Evolutionary conservation across 768 basidiomycete species (phyloP), one percentile per base, ranked within the genome.

Genomic region (Strobilomyces dryophilus): DNA sequence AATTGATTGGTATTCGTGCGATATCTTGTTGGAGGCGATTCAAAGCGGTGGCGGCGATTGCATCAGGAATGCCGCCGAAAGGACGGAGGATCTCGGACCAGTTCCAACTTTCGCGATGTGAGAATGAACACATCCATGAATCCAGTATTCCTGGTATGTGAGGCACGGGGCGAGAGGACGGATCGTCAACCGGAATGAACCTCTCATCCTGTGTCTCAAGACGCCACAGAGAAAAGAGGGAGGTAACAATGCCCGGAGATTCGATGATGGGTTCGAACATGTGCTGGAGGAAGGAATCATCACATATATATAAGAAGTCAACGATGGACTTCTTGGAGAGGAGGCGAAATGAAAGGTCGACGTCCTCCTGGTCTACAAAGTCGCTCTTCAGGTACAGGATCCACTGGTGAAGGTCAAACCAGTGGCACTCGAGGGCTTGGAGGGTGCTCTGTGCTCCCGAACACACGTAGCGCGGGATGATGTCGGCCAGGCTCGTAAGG

Each of bases 161-260:
- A 29, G 44, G 48, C n/a, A 44, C 39, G 1, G 56, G 54, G 31
- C 32, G 44, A 11, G 51, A 29, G 8, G 46, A 29, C 14, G 58
- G 32, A 27, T 58, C 49, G 12, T 21, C 55, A 18, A 41, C 29
- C 8, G 34, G 39, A 47, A 52, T 53, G 42, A 68, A 70, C 35
- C 56, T 51, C 32, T 20, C 32, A 20, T 66, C 61, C 26, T 47
- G 47, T n/a, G 46, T 48, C 47, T 66, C 68, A 46, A 68, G 17
- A 26, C 46, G 58, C 68, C 68, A 70, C 31, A 68, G 15, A n/a
- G 66, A 56, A 44, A 70, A 58, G 11, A 70, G 41, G 20, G 58
- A 56, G 44, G 58, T 6, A 8, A 58, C 14, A 41, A 66, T 56
- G 15, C 52, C 64, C 1, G 57, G 57, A 31, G 61, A 61, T 8